Base-by-base conservation (phyloP, 2,329 filamentous ascomycete genomes). In the Pseudocercospora musae region DNA sequence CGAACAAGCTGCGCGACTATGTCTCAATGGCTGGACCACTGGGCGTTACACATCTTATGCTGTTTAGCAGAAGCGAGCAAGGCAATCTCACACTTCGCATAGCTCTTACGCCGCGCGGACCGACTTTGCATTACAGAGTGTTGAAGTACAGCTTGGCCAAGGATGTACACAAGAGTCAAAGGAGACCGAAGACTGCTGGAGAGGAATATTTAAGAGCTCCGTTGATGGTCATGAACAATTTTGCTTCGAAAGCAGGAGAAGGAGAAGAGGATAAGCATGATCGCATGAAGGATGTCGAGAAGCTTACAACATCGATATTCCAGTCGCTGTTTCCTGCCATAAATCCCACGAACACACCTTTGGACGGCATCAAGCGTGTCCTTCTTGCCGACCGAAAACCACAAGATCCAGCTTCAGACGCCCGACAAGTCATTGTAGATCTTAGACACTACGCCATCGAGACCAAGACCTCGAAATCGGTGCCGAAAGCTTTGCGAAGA, bases 201-300 rank as follows among this genome's bases (percentile, higher is more conserved):
- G 94, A 72, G 75, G 92, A 96, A 75, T 96, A 91, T 72, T 82
- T 90, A 61, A 92, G 88, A 48, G 88, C 95, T 6, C 95, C 95
- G 65, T 79, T 98, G 86, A 85, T 99, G 49, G 95, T 99, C 68
- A 98, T 99, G 95, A 99, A 99, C 80, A 97, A 96, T 77, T 96
- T 99, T 77, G 85, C 86, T 42, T 89, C 87, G 3, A 82, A 65
- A 76, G 64, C 68, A 74, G 78, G 60, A 75, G 66, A 79, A 31
- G 64, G 66, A 20, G 68, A 66, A 29, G 66, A 68, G 52, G 78
- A 85, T 29, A 84, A 83, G 61, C 72, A 72, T 21, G 65, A 70
- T 54, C 88, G 96, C n/a, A 92, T 94, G 4, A 96, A 92, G 74
- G 93, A 97, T 70, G 90, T 99, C 72, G 95, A 99, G 78, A 89